Conservation (phyloP, 2,329 filamentous ascomycete species). For the Aspergillus chevalieri region DNA sequence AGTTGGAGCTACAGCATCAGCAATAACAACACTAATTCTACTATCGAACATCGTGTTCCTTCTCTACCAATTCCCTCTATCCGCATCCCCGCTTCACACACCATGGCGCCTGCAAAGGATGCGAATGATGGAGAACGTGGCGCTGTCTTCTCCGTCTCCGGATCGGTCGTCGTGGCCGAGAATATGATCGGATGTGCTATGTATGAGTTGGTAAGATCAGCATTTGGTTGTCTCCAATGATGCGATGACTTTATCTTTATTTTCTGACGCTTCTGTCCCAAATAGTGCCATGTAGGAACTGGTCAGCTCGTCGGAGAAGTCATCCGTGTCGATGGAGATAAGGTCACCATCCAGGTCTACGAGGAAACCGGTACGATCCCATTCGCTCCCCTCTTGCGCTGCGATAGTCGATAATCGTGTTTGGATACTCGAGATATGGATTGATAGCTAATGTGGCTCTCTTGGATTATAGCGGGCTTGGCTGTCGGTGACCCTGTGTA, state of each 20-base stretch:
- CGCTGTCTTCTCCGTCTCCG: conserved; percentile 66
- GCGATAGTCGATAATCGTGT: background rate
- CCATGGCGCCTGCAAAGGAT: conserved; percentile 41
- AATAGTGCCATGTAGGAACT: conserved; percentile 80
- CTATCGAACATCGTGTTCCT: conserved; percentile 15
- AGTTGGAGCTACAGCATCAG: conserved; percentile 8
- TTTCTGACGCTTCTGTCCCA: background rate
- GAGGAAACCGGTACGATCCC: conserved; percentile 76
- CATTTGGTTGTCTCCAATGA: background rate
- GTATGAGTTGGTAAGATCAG: conserved; percentile 80
- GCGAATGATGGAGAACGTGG: conserved; percentile 54
- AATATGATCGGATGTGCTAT: conserved; percentile 99
- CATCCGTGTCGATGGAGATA: conserved; percentile 93
- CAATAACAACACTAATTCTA: conserved; percentile 24
- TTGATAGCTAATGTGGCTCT: background rate
- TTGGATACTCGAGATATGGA: background rate
- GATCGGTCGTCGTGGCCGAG: conserved; percentile 92
- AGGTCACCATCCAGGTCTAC: conserved; percentile 97
- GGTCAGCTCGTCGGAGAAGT: conserved; percentile 92
- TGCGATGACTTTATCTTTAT: background rate
- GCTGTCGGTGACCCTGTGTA: conserved; percentile 89
- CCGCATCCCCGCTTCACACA: conserved; percentile 22
- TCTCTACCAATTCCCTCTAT: conserved; percentile 17
- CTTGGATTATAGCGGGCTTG: conserved; percentile 62
- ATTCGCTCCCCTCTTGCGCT: background rate